These are phyloP conservation scores for Pythium volutum DNA, from an alignment of 352 stramenopile genomes.

Conservation along the genomic window DNA sequence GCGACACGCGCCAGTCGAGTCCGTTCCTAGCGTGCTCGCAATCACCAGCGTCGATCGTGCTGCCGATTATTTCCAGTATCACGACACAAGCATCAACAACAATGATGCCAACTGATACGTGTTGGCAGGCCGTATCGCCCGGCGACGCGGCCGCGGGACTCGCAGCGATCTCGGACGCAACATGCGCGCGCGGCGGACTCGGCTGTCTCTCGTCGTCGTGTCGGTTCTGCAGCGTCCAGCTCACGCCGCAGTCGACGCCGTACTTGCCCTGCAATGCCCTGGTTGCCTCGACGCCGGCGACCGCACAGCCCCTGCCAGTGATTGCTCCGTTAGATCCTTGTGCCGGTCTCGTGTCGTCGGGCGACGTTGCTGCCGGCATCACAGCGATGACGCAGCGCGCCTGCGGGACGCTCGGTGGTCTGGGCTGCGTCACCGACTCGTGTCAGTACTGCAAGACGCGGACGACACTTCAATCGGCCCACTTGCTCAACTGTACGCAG, in stretches of 20 bases:
- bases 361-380: constrained; percentile 22
- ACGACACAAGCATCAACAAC: neutral
- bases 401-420: constrained; percentile 14
- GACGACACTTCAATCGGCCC: constrained; percentile 12
- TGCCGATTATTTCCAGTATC: neutral
- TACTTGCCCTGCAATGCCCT: constrained; percentile 18
- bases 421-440: constrained; percentile 26
- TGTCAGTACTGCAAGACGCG: constrained; percentile 33
- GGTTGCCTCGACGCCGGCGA: neutral
- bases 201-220: constrained; percentile 21
- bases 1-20: constrained; percentile 17
- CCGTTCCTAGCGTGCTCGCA: constrained; percentile 15
- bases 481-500: constrained; percentile 15
- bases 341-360: constrained; percentile 5
- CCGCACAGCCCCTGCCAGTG: neutral
- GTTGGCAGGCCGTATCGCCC: constrained; percentile 18
- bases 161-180: neutral
- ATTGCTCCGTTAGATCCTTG: constrained; percentile 7
- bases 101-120: neutral
- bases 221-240: constrained; percentile 16
- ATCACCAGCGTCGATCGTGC: neutral
- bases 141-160: constrained; percentile 12
- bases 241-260: constrained; percentile 1
- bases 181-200: constrained; percentile 16
- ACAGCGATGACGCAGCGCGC: constrained; percentile 14